These are phyloP conservation scores for Komagataella mondaviorum DNA, from an alignment of 805 yeast genomes.

Conservation along the genomic window DNA sequence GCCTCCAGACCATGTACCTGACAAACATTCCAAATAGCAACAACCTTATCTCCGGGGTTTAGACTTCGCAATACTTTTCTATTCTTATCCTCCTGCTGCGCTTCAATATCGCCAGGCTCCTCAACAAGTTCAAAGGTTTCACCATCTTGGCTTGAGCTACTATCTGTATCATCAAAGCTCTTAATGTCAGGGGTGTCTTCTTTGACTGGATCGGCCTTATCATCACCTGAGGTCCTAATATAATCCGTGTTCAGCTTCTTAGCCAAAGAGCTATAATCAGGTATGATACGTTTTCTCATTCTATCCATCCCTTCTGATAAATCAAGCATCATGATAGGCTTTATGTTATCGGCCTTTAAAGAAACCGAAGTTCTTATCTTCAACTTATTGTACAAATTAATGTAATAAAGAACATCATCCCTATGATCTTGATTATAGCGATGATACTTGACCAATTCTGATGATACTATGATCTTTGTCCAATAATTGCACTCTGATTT, in stretches of 20 bases:
- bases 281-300: slow-evolving; percentile 47
- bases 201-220: background rate
- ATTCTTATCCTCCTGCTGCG: slow-evolving; percentile 48
- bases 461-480: slow-evolving; percentile 23
- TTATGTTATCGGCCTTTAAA: slow-evolving; percentile 8
- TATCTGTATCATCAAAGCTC: background rate
- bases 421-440: slow-evolving; percentile 51
- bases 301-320: slow-evolving; percentile 58
- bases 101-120: slow-evolving; percentile 20
- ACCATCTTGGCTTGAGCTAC: slow-evolving; percentile 7
- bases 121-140: slow-evolving; percentile 29
- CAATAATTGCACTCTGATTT: slow-evolving; percentile 19
- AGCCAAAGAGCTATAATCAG: slow-evolving; percentile 27
- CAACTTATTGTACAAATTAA: slow-evolving; percentile 28
- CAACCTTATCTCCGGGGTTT: slow-evolving; percentile 45
- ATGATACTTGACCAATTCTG: slow-evolving; percentile 34
- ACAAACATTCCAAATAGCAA: slow-evolving; percentile 53
- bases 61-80: slow-evolving; percentile 61
- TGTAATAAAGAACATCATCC: slow-evolving; percentile 40
- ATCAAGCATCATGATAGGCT: slow-evolving; percentile 37
- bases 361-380: background rate
- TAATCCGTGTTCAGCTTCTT: background rate
- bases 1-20: slow-evolving; percentile 68
- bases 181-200: slow-evolving; percentile 1
- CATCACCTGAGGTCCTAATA: background rate